Evolutionary conservation across 805 yeast species (phyloP).

Genomic region (Hanseniaspora lachancei): DNA sequence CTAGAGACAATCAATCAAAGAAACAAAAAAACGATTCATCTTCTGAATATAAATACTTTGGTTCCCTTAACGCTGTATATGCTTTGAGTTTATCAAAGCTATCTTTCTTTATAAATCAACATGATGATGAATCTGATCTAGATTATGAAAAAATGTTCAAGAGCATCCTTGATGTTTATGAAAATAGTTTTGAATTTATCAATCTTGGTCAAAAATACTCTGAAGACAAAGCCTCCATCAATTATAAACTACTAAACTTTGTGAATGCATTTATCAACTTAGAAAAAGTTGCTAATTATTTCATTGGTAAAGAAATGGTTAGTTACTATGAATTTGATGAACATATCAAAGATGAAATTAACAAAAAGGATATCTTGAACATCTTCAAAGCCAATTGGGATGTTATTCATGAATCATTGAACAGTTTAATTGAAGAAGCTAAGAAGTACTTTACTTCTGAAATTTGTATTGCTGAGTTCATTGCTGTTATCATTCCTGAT

Average conservation of each 20-base stretch:
- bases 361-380: not conserved
- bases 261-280: slow-evolving; percentile 2
- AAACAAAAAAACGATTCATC: not conserved
- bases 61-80: slow-evolving; percentile 57
- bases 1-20: not conserved
- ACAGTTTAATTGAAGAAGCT: not conserved
- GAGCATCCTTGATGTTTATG: slow-evolving; percentile 44
- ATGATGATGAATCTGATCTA: slow-evolving; percentile 13
- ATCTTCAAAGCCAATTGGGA: not conserved
- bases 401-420: not conserved
- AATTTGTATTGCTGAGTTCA: slow-evolving; percentile 2
- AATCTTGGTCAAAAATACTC: slow-evolving; percentile 42
- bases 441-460: not conserved
- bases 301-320: slow-evolving; percentile 11
- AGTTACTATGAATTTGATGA: slow-evolving; percentile 13
- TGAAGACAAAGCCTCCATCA: slow-evolving; percentile 29
- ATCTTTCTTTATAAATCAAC: slow-evolving; percentile 35
- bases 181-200: slow-evolving; percentile 60
- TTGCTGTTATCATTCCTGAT: slow-evolving; percentile 32
- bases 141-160: slow-evolving; percentile 20
- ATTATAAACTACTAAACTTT: slow-evolving; percentile 4
- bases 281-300: slow-evolving; percentile 11
- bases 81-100: slow-evolving; percentile 57
- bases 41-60: slow-evolving; percentile 9
- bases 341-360: slow-evolving; percentile 7